Evolutionary conservation across 495 filamentous ascomycete species (phyloP), one percentile per base, ranked within the genome.

Genomic region (Hyaloscypha hepaticicola): DNA sequence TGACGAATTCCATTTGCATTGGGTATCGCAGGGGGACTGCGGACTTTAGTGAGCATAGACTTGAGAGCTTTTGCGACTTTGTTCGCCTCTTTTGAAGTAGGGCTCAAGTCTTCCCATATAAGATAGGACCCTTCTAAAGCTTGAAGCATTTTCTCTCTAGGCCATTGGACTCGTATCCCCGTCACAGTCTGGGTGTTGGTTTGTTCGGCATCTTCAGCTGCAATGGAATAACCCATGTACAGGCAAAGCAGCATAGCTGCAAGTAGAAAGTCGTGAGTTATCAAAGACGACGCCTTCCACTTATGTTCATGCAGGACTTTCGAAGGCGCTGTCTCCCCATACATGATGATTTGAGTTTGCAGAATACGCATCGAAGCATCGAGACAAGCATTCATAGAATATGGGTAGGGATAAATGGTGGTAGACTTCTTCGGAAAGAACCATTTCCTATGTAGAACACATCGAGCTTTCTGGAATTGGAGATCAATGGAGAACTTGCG

Each of bases 371-470:
- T 79, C 2, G 87, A 87, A 16, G 89, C 87, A 49, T 87, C 85
- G 19, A 95, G 79, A 69, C 90, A 92, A 3, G 82, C 79, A 33
- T 81, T 81, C 49, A 89, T 80, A 7, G 89, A 92, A 72, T 90
- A 88, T 16, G 50, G 52, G 31, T 68, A 65, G 3, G 83, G 79
- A 66, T 88, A 89, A 33, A 90, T 83, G 45, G 80, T 79, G 63
- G 85, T 83, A 33, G 77, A 76, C 12, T 82, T 77, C 4, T 80
- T 78, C 59, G 85, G 80, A 19, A 78, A 78, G 33, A 93, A 78
- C 71, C 89, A 93, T 60, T 85, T 83, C 5, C 90, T 83, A 68
- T 94, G 91, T 26, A 93, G 77, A 19, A 92, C 84, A 49, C 85
- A 87, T 16, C 89, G 82, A 8, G 83, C 78, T 70, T 91, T 91